Evolutionary conservation across 331 rosid species (phyloP), one percentile per base, ranked within the genome.

Genomic region (Acacia pycnantha): DNA sequence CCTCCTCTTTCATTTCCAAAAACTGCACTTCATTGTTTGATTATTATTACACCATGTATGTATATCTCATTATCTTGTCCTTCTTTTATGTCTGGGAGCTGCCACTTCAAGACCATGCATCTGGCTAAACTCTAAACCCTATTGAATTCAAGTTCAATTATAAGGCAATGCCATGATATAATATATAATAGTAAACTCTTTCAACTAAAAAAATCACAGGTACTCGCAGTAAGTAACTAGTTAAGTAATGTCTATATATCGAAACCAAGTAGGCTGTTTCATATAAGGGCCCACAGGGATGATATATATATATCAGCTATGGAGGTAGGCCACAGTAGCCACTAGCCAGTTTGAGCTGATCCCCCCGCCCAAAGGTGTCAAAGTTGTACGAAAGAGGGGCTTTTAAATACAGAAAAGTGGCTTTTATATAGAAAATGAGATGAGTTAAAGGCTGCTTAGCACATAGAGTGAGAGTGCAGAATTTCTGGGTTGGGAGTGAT

Each of bases 401-500:
- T 80, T 70, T 33, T 33, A 70, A 50, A 61, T 11, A 54, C 26
- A 26, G 61, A 12, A 59, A 59, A 75, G 70, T 33, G 33, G 58
- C 81, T 74, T 82, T 81, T 43, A 35, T 21, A 18, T 33, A 15
- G 46, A 78, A 69, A 76, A 19, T 43, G n/a, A 44, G 67, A 77
- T 82, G 0, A 37, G 9, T 37, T 43, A 53, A 64, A 75, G 77
- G 79, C 73, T 35, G 70, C 81, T 68, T 37, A 26, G 67, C 67
- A 68, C 51, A 19, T 44, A 44, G 10, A 18, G 29, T 44, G 82
- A 61, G 44, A 76, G 44, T 79, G 70, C 86, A 50, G 84, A 79
- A 75, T 58, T 82, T 72, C 68, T 22, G 86, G 80, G 80, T 67
- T 64, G 26, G 72, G 22, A 62, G 65, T 47, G 68, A 51, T 54